Base-by-base conservation (phyloP, 1,284 basidiomycete species). In the Heterobasidion occidentale region DNA sequence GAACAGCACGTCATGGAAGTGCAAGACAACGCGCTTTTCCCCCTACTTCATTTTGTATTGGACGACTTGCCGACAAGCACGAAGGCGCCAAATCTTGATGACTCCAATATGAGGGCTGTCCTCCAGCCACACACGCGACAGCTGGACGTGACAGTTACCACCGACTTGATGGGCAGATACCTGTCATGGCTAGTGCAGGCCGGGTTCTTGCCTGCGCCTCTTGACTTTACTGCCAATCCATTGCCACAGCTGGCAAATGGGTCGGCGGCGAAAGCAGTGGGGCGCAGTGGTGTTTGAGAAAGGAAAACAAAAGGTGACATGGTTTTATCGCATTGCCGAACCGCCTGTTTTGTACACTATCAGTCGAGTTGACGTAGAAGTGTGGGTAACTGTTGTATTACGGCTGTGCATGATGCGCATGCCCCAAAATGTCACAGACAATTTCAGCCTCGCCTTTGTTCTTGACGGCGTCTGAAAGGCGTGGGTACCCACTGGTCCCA, bases 21-120 rank as follows among this genome's bases (percentile, higher is more conserved):
- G 19, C 88, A 95, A 73, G 94, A 98, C 72, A 99, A 99, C 63
- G 97, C 97, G 2, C 78, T 99, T 46, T 99, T 98, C 83, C 97
- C 97, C 3, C 77, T 99, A 11, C 79, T 99, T 27, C 95, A 99
- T 73, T 98, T 98, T 66, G 97, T 98, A 19, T 76, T 99, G 19
- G 96, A 98, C 69, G 97, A 99, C 71, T 77, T 99, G 46, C 97
- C 97, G 3, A 97, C 95, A 20, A 92, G 89, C 67, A 99, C 96
- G 52, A 98, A 97, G 74, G 86, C 93, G 2, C 92, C 97, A 2
- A 90, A 92, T 65, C 76, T 99, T 48, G 92, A 97, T 68, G 94
- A 98, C 68, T 69, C 77, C 15, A 96, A 97, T 68, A 95, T 94
- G 11, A 73, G 76, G 50, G 75, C 78, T 5, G 71, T 98, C 15